Evolutionary conservation across 2,329 filamentous ascomycete genomes (phyloP), one percentile per base, ranked within the genome.

Genomic region (Aureobasidium sp.): DNA sequence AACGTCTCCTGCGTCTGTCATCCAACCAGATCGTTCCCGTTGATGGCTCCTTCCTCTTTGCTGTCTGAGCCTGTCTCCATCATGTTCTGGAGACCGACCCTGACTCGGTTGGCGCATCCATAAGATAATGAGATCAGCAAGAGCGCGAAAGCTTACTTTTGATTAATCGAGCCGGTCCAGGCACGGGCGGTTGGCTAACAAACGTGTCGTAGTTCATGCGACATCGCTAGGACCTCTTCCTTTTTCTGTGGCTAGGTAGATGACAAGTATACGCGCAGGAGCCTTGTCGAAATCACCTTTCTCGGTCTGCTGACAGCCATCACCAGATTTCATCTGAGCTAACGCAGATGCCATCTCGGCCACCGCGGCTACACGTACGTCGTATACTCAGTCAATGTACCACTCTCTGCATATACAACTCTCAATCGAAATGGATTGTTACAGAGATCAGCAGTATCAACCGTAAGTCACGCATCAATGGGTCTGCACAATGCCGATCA

Each of bases 361-460:
- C 50, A 41, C 8, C 26, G 9, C 27, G 15, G 26, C 29, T 44
- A 34, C 9, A 6, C 52, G 53, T 57, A 44, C 17, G 13, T 36
- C 53, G 53, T 57, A 46, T 44, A 57, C 53, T 12, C 34, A 44
- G 37, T n/a, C 12, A 15, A 34, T 44, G 27, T 42, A 56, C 52
- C 39, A 42, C 27, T 42, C 8, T 44, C 13, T 44, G 51, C 52
- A 41, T 26, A 41, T 17, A 26, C 29, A 20, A 9, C 10, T 10
- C 12, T 44, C n/a, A 32, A 17, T 32, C 27, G 6, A 17, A 8
- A 23, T 20, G 26, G n/a, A n/a, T 57, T 41, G 53, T 41, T 17
- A 57, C 53, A 46, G 27, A 46, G 39, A 57, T 57, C 41, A 46
- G 39, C 41, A 46, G 41, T 46, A 57, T 46, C 52, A n/a, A 57